Evolutionary conservation across 208 protist species (phyloP).

Genomic region (Leishmania guyanensis): DNA sequence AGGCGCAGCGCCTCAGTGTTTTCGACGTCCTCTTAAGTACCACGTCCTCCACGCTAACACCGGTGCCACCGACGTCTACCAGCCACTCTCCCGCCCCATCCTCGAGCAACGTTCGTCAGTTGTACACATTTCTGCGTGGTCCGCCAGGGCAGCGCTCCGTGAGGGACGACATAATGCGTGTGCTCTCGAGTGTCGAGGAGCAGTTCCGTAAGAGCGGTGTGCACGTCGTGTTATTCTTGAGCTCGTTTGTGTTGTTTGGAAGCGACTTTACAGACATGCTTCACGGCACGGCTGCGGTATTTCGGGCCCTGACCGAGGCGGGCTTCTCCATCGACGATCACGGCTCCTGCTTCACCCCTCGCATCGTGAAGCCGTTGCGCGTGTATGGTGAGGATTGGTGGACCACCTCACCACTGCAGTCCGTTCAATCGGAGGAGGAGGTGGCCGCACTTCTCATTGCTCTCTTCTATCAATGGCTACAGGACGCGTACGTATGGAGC

Average conservation of each 20-base stretch:
- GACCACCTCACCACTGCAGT: slow-evolving; percentile 45
- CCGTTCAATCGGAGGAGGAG: slow-evolving; percentile 37
- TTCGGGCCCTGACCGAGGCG: slow-evolving; percentile 51
- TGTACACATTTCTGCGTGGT: slow-evolving; percentile 58
- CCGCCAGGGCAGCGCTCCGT: slow-evolving; percentile 51
- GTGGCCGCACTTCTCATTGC: slow-evolving; percentile 43
- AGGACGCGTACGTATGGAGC: slow-evolving; percentile 63
- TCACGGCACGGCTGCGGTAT: slow-evolving; percentile 60
- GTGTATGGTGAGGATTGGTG: slow-evolving; percentile 31
- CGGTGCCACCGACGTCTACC: not conserved
- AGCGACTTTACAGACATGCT: slow-evolving; percentile 57
- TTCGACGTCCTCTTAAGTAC: slow-evolving; percentile 30
- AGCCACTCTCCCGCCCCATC: not conserved
- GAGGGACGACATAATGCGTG: slow-evolving; percentile 43
- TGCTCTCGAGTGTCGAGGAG: slow-evolving; percentile 39
- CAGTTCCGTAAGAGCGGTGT: slow-evolving; percentile 43
- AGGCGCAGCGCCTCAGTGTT: slow-evolving; percentile 50
- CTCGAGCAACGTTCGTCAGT: not conserved
- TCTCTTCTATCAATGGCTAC: slow-evolving; percentile 70
- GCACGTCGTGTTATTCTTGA: slow-evolving; percentile 44
- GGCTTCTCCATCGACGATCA: slow-evolving; percentile 47
- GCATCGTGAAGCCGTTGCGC: slow-evolving; percentile 29
- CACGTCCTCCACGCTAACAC: slow-evolving; percentile 2
- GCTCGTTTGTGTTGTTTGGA: slow-evolving; percentile 47
- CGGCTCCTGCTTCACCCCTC: slow-evolving; percentile 51